Percentiles rank a stretch among this genome's conserved stretches.
Evolutionary conservation across 2,329 filamentous ascomycete species (phyloP).

Genomic region (Biscogniauxia mediterranea): DNA sequence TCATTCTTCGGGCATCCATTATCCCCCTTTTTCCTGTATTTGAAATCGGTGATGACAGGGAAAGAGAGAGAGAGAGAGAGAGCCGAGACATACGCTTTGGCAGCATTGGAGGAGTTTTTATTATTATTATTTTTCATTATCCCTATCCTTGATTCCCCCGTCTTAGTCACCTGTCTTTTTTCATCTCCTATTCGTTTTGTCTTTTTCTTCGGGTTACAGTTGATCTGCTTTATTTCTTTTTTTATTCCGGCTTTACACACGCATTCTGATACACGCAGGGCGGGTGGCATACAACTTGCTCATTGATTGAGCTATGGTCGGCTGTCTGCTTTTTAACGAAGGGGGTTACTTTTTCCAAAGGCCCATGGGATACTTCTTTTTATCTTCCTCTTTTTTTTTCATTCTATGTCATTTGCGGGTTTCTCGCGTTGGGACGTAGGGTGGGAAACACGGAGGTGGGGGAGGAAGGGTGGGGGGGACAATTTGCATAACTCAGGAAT

Average conservation of each 20-base stretch:
- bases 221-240: conserved; percentile 1
- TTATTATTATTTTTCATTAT: conserved; percentile 2
- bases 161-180: conserved; percentile 9
- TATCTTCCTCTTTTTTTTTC: neutral
- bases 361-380: neutral
- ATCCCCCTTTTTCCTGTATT: conserved; percentile 1
- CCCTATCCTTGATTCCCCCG: conserved; percentile 1
- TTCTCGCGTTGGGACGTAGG: neutral
- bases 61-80: conserved; percentile 1
- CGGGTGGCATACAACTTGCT: conserved; percentile 17
- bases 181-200: conserved; percentile 7
- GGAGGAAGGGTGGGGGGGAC: neutral
- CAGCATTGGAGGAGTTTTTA: conserved; percentile 31
- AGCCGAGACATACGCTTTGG: conserved; percentile 17
- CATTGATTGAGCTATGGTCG: conserved; percentile 21
- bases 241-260: conserved; percentile 2
- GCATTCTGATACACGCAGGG: conserved; percentile 3
- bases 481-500: neutral
- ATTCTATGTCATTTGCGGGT: neutral
- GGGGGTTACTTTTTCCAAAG: conserved; percentile 1
- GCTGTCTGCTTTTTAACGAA: conserved; percentile 11
- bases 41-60: conserved; percentile 5
- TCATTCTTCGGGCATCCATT: conserved; percentile 4
- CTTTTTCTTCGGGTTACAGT: conserved; percentile 11
- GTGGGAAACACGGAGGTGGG: neutral